Base-by-base conservation (phyloP, 2,329 filamentous ascomycete genomes). In the Epichloe bromicola region DNA sequence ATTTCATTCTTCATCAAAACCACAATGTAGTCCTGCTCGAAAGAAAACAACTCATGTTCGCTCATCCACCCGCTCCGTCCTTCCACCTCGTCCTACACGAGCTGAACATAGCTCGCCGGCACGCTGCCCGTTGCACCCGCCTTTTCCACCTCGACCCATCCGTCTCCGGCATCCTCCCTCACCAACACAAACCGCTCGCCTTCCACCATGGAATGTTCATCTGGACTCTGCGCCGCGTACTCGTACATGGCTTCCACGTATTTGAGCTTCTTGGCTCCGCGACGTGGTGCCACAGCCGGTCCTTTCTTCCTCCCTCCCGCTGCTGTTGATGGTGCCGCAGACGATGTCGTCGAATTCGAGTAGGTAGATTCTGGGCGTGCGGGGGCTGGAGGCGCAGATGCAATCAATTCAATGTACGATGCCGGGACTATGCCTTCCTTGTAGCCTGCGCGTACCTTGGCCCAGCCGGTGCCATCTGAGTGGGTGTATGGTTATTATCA, bases 141-240 rank as follows among this genome's bases (percentile, higher is more conserved):
- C 67, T 88, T 89, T 71, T 97, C 93, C 17, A 98, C 93, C 70
- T 97, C 93, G 30, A 84, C 88, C 93, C 93, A 98, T 0, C 93
- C 93, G 70, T 97, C 93, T 1, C 93, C 93, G 0, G 83, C 78
- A 63, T 97, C 91, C 51, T 87, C 83, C 60, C 83, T 89, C 54
- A 96, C 82, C 34, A 98, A 73, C 39, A 98, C 89, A 61, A 98
- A 94, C 48, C 83, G 79, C 68, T 98, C 93, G 1, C 93, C 93
- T 67, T 95, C 91, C 1, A 66, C 65, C 88, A 98, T 98, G 61
- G 77, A 88, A 67, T 91, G 89, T 69, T 98, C 93, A 7, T 81
- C 79, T 5, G 94, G 88, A 57, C 82, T 89, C 60, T 88, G 83
- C 17, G 91, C 88, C 48, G 83, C 75, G 65, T 98, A 98, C 48